A percentile compares a stretch with the other conserved stretches of the same genome.
These are phyloP conservation scores for Cladosporium colombiae DNA, from an alignment of 2,329 filamentous ascomycete species.

Conservation along the genomic window DNA sequence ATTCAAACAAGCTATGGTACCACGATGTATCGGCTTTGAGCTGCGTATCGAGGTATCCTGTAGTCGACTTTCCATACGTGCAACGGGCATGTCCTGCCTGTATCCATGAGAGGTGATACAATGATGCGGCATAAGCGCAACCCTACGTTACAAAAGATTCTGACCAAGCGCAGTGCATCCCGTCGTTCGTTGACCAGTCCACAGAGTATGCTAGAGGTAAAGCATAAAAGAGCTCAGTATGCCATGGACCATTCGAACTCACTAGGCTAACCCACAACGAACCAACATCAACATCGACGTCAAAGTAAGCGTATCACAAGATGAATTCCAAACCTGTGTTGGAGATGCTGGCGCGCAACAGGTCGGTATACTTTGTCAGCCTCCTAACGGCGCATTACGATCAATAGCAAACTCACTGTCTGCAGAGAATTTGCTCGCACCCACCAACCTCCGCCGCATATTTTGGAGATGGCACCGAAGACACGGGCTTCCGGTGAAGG, in stretches of 20 bases:
- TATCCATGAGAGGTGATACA: not conserved
- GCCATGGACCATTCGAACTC: not conserved
- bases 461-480: not conserved
- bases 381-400: not conserved
- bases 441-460: not conserved
- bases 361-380: not conserved
- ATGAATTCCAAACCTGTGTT: not conserved
- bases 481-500: conserved; percentile 5
- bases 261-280: not conserved
- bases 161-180: not conserved
- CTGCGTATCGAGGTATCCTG: too few relatives aligned
- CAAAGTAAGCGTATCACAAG: not conserved
- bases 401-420: not conserved
- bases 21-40: not conserved
- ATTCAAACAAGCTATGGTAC: not conserved
- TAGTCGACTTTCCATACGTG: not conserved
- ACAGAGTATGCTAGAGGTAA: not conserved
- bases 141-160: not conserved
- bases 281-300: not conserved
- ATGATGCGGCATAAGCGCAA: not conserved
- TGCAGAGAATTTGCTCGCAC: not conserved
- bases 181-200: not conserved
- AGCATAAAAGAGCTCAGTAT: not conserved
- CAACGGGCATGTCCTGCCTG: not conserved
- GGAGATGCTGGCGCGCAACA: not conserved